Conservation (phyloP, 179 eudicot species). For the Sideroxylon spinosum region DNA sequence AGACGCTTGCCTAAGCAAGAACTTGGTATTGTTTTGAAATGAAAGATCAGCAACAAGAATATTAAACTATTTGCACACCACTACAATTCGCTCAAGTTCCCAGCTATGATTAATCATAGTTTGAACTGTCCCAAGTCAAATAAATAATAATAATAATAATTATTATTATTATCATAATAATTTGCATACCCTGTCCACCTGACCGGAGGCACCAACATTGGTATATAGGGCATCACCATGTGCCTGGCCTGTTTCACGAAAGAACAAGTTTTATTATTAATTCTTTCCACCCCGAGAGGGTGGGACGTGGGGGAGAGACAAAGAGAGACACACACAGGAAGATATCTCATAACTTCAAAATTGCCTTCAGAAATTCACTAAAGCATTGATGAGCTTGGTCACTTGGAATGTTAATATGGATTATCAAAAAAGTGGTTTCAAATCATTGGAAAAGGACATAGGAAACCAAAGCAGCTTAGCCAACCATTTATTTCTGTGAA, state of each 20-base stretch:
- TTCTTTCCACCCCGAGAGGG: not conserved
- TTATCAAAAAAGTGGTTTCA: not conserved
- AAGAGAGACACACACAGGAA: no score
- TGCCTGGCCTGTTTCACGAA: slow-evolving; percentile 70
- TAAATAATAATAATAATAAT: not conserved
- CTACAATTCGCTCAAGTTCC: not conserved
- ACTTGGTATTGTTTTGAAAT: not conserved
- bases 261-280: slow-evolving; percentile 5
- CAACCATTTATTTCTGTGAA: not conserved
- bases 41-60: not conserved
- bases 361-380: slow-evolving; percentile 1
- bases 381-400: not conserved
- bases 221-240: slow-evolving; percentile 97
- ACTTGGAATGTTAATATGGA: not conserved
- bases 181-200: slow-evolving; percentile 78
- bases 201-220: slow-evolving; percentile 92
- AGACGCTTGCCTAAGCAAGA: not conserved
- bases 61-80: not conserved
- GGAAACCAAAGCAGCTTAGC: not conserved
- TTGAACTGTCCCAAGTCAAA: not conserved
- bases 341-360: no score
- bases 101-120: not conserved
- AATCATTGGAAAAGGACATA: not conserved
- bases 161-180: no score
- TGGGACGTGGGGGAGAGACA: no score